Evolutionary conservation across 495 filamentous ascomycete genomes (phyloP).

Genomic region (Penicillium taxi): DNA sequence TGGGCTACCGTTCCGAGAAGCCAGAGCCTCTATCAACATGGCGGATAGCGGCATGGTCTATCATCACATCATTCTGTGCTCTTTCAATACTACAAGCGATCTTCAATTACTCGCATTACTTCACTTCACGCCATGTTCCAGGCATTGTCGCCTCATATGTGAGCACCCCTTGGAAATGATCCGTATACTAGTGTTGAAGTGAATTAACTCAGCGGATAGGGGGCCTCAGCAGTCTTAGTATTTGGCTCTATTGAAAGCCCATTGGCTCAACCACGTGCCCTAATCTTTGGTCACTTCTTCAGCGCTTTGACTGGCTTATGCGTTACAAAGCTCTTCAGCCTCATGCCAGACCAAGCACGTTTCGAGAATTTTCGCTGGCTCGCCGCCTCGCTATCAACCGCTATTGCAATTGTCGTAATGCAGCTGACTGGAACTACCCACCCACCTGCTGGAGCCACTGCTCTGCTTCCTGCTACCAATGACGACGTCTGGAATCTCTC

Average conservation of each 20-base stretch:
- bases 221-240: constrained; percentile 62
- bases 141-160: constrained; percentile 32
- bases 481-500: constrained; percentile 49
- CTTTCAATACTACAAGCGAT: constrained; percentile 25
- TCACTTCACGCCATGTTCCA: constrained; percentile 22
- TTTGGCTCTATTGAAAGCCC: constrained; percentile 63
- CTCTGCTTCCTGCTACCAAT: constrained; percentile 60
- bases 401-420: constrained; percentile 60
- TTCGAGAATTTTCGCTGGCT: constrained; percentile 57
- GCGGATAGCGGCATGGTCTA: constrained; percentile 25
- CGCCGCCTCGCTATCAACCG: constrained; percentile 57
- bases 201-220: no score
- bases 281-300: constrained; percentile 60
- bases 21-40: constrained; percentile 20
- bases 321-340: constrained; percentile 61
- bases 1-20: constrained; percentile 26
- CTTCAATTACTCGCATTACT: constrained; percentile 28
- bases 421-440: constrained; percentile 65
- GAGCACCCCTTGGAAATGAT: constrained; percentile 3
- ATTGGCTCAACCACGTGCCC: constrained; percentile 66
- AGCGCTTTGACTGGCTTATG: constrained; percentile 54
- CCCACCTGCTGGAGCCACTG: constrained; percentile 78
- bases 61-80: constrained; percentile 29
- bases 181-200: not conserved
- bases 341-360: constrained; percentile 33